A percentile compares a stretch with the other conserved stretches of the same genome.
Evolutionary conservation across 2,329 filamentous ascomycete species (phyloP).

Genomic region (Fonsecaea monophora): DNA sequence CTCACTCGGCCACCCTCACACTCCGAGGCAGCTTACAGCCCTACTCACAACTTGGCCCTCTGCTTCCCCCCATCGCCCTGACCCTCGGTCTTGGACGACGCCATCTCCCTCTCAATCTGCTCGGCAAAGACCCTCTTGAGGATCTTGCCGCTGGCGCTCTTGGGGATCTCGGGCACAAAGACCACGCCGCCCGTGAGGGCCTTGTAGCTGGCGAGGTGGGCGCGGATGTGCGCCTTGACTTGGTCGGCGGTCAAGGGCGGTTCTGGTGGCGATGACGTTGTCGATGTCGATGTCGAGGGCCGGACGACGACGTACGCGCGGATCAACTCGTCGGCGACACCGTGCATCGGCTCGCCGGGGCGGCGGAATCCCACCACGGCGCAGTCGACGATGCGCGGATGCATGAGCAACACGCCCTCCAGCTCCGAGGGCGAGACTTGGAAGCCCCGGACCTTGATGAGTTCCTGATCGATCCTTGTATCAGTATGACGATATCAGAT

Average conservation of each 20-base stretch:
- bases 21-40: too few species aligned
- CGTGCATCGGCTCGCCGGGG: neutral
- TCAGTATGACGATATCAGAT: too few species aligned
- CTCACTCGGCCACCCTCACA: neutral
- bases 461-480: conserved; percentile 11
- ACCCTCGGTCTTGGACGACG: too few species aligned
- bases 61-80: neutral
- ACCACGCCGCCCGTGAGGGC: conserved; percentile 60
- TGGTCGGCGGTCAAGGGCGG: conserved; percentile 47
- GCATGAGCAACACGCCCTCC: conserved; percentile 54
- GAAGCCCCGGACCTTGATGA: conserved; percentile 47
- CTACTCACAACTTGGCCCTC: neutral
- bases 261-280: neutral
- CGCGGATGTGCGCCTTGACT: conserved; percentile 51
- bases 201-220: conserved; percentile 65
- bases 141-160: conserved; percentile 59
- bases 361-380: conserved; percentile 56
- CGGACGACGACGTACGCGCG: conserved; percentile 45
- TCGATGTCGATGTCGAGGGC: conserved; percentile 12
- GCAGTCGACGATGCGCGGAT: conserved; percentile 57
- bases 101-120: conserved; percentile 22
- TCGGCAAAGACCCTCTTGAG: conserved; percentile 36
- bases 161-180: conserved; percentile 58
- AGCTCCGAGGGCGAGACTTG: conserved; percentile 60
- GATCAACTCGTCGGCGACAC: conserved; percentile 25